Evolutionary conservation across 139 green algal species (phyloP).

Genomic region (Raphidocelis subcapitata): DNA sequence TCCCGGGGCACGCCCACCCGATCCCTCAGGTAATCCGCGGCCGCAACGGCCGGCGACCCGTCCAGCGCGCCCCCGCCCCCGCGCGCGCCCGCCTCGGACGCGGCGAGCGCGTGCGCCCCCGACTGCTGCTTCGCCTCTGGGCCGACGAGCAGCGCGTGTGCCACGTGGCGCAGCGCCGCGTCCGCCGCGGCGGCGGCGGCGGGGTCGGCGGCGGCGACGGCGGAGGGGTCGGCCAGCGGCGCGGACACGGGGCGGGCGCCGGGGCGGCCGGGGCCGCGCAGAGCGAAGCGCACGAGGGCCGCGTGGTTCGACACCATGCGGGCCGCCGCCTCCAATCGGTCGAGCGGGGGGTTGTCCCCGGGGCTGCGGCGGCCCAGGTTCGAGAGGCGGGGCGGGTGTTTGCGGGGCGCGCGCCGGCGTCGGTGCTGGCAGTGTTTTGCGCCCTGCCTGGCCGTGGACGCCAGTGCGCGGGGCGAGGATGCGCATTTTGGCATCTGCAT

Average conservation of each 20-base stretch:
- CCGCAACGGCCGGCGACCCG: constrained; percentile 34
- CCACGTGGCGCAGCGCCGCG: constrained; percentile 78
- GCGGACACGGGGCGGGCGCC: constrained; percentile 72
- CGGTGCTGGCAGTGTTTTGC: no score
- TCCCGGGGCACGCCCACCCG: constrained; percentile 86
- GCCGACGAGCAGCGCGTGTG: constrained; percentile 75
- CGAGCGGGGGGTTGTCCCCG: constrained; percentile 46
- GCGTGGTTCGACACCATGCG: constrained; percentile 73
- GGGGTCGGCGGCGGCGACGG: constrained; percentile 43
- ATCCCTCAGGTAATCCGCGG: constrained; percentile 75
- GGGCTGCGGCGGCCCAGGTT: no score
- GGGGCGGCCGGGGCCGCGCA: constrained; percentile 64
- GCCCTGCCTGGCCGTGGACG: no score
- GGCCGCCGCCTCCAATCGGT: constrained; percentile 63
- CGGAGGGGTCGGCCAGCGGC: constrained; percentile 77
- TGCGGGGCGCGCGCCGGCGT: no score
- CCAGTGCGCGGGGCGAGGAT: no score
- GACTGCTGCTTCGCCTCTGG: constrained; percentile 61
- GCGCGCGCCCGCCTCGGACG: not conserved
- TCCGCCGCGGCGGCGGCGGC: constrained; percentile 28
- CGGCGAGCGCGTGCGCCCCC: constrained; percentile 42
- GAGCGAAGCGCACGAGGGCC: constrained; percentile 76
- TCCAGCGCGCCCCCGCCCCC: constrained; percentile 16
- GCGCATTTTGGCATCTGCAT: no score
- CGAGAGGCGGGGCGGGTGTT: no score